phyloP scores from a whole-genome alignment of 2,329 filamentous ascomycete species.

The Aspergillus calidoustus region DNA sequence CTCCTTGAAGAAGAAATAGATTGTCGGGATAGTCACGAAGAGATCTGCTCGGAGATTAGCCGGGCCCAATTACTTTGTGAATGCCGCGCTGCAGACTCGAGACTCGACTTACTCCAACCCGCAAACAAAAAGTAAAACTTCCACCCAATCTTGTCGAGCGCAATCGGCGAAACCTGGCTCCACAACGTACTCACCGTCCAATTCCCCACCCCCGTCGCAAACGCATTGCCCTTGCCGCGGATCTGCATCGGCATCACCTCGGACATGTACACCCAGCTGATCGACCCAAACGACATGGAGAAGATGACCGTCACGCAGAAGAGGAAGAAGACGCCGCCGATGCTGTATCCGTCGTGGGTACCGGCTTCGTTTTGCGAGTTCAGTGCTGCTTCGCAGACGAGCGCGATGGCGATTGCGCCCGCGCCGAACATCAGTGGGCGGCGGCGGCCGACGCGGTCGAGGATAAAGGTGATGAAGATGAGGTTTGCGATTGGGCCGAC shows the following conservation, averaged over 20 bases:
- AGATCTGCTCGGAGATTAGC: too few species aligned
- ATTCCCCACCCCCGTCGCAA: conserved; percentile 62
- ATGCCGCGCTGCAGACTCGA: too few species aligned
- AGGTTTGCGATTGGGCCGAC: conserved; percentile 52
- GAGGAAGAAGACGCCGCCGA: conserved; percentile 69
- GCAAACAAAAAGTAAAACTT: conserved; percentile 64
- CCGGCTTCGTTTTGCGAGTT: conserved; percentile 57
- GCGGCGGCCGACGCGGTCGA: conserved; percentile 58
- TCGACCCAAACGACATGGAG: conserved; percentile 62
- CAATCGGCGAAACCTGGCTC: conserved; percentile 62
- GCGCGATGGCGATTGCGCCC: conserved; percentile 58
- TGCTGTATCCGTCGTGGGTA: conserved; percentile 51
- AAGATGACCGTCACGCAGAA: conserved; percentile 66
- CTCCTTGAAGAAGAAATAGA: conserved; percentile 57
- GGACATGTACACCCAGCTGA: conserved; percentile 63
- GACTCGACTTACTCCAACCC: conserved; percentile 46
- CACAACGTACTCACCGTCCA: conserved; percentile 65
- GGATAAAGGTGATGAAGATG: conserved; percentile 60
- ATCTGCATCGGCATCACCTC: conserved; percentile 72
- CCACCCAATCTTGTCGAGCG: conserved; percentile 54
- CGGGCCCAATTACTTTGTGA: too few species aligned
- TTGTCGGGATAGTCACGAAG: background rate
- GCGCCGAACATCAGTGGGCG: conserved; percentile 60
- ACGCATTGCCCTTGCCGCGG: conserved; percentile 62
- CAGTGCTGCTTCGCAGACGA: conserved; percentile 64